phyloP scores from a whole-genome alignment of 192 early-diverging fungal genomes.

The Backusella australiensis region DNA sequence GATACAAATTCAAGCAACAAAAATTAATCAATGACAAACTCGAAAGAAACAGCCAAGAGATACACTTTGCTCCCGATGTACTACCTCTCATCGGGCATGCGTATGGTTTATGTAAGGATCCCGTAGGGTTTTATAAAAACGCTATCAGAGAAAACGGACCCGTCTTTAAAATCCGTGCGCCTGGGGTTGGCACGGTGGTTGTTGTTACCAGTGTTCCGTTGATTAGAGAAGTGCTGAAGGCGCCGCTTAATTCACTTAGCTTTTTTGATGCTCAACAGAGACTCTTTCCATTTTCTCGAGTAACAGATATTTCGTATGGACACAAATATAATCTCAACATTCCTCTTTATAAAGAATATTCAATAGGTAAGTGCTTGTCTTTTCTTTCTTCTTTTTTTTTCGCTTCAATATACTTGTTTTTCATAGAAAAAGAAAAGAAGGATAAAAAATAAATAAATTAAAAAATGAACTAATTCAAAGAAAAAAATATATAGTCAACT shows the following conservation, averaged over 20 bases:
- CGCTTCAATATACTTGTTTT: not conserved
- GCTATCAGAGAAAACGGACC: not conserved
- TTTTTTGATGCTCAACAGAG: slow-evolving; percentile 1
- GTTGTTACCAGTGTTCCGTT: not conserved
- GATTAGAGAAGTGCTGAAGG: not conserved
- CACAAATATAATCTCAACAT: not conserved
- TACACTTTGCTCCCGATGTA: not conserved
- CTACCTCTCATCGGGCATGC: not conserved
- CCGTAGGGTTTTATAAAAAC: not conserved
- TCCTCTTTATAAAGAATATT: not conserved
- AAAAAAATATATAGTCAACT: not conserved
- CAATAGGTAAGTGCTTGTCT: not conserved
- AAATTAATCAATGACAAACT: not conserved
- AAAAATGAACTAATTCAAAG: not conserved
- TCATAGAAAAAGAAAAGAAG: not conserved
- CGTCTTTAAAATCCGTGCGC: not conserved
- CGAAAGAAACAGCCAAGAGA: not conserved
- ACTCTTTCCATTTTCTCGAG: not conserved
- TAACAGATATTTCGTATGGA: not conserved
- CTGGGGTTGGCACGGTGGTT: not conserved
- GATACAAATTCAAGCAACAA: not conserved
- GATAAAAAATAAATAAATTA: not conserved
- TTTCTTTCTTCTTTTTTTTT: not conserved
- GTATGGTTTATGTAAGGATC: not conserved
- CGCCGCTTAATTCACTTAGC: not conserved